A percentile compares a stretch with the other conserved stretches of the same genome.
These are phyloP conservation scores for Penicillium sp. DNA, from an alignment of 2,329 filamentous ascomycete species.

Conservation along the genomic window DNA sequence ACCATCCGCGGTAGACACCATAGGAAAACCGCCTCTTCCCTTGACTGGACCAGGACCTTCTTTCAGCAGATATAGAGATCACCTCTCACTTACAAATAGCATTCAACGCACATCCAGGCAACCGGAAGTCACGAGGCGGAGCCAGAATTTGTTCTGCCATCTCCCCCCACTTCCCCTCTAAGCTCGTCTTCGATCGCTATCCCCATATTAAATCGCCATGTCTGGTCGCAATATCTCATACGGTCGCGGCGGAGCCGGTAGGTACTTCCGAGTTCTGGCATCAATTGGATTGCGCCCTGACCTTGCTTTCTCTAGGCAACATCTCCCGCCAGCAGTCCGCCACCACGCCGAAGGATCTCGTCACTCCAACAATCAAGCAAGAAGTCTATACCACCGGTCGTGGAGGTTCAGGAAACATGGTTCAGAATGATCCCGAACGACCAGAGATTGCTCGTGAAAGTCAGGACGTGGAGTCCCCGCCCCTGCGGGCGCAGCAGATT, in stretches of 20 bases:
- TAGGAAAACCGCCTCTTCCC: background rate
- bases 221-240: constrained; percentile 54
- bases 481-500: constrained; percentile 38
- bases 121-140: constrained; percentile 4
- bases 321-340: constrained; percentile 56
- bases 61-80: background rate
- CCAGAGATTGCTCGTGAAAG: constrained; percentile 69
- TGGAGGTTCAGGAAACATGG: constrained; percentile 87
- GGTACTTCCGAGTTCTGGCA: constrained; percentile 12
- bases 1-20: background rate
- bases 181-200: background rate
- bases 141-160: constrained; percentile 11
- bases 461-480: constrained; percentile 73
- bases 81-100: background rate
- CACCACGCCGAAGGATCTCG: constrained; percentile 63
- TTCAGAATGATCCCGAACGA: constrained; percentile 67
- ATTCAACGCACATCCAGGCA: background rate
- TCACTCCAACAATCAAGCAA: constrained; percentile 80
- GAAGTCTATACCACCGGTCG: constrained; percentile 86
- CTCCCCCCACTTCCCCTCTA: background rate
- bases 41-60: background rate
- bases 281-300: background rate
- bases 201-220: constrained; percentile 10
- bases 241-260: constrained; percentile 74
- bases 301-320: constrained; percentile 53